Evolutionary conservation across 257 asterid species (phyloP), one percentile per base, ranked within the genome.

Genomic region (Gentiana straminea): DNA sequence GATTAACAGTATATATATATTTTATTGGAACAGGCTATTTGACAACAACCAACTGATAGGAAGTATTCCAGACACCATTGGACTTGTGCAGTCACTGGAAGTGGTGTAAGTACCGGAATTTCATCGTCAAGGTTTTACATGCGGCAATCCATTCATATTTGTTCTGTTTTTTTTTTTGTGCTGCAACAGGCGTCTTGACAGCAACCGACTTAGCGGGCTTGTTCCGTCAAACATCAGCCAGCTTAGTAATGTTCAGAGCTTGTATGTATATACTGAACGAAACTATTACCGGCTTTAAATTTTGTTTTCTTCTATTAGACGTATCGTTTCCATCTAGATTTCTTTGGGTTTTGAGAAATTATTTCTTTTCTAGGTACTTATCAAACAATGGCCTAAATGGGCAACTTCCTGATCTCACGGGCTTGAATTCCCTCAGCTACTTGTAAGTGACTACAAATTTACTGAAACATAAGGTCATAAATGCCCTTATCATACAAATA

Each of bases 331-430:
- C 24, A 24, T 24, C 38, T 10, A 2, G 12, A 33, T 1, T n/a
- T 9, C 10, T 34, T 37, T 32, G 2, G 46, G 46, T 52, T 36
- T 24, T 47, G n/a, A 48, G 3, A 13, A 38, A 46, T 1, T 37
- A 6, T 36, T 32, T 48, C n/a, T 35, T 59, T 56, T 24, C 24
- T 83, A 92, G 98, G 79, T 70, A 36, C 78, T 70, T 92, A 66
- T 75, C 94, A 13, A 79, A 83, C 81, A 91, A 91, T 68, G 13
- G 55, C 43, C 69, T 91, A 71, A 68, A 67, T 13, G 98, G 97
- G 63, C 72, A 84, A 45, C 61, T 91, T 51, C 98, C 98, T 13
- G 68, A 91, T 73, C 79, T 91, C 66, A 70, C 81, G 35, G 83
- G 79, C 72, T 66, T 87, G 90, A 43, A 11, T 62, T 57, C 51